A percentile compares a stretch with the other conserved stretches of the same genome.
phyloP scores from a whole-genome alignment of 2,329 filamentous ascomycete species.

The Neonectria hederae region DNA sequence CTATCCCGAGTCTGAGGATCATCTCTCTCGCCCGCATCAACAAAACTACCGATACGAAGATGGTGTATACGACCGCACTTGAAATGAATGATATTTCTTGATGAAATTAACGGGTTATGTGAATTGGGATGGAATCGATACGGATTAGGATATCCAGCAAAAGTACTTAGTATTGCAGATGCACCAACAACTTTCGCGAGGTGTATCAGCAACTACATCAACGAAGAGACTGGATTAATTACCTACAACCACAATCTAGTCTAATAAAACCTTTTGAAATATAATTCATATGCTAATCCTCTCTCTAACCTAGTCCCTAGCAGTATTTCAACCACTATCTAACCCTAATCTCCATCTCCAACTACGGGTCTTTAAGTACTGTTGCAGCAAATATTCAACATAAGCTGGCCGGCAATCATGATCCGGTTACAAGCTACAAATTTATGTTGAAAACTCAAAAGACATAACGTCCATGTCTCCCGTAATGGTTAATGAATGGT shows the following conservation, averaged over 20 bases:
- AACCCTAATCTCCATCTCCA: too few relatives aligned
- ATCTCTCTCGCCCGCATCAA: slow-evolving; percentile 23
- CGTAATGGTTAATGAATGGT: slow-evolving; percentile 35
- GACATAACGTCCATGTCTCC: slow-evolving; percentile 2
- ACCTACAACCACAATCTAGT: too few relatives aligned
- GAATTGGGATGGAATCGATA: slow-evolving; percentile 6
- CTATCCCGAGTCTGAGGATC: slow-evolving; percentile 38
- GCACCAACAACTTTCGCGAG: too few relatives aligned
- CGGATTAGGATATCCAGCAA: slow-evolving; percentile 30
- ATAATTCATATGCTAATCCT: too few relatives aligned
- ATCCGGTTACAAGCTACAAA: slow-evolving; percentile 22
- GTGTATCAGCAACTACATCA: too few relatives aligned
- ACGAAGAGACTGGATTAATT: too few relatives aligned
- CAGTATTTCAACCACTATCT: too few relatives aligned
- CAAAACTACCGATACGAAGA: slow-evolving; percentile 49
- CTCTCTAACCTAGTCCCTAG: too few relatives aligned
- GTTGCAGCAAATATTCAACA: too few relatives aligned
- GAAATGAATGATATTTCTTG: neutral
- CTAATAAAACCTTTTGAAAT: too few relatives aligned
- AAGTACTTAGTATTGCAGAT: too few relatives aligned
- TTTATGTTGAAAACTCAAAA: slow-evolving; percentile 21
- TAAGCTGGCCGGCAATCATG: slow-evolving; percentile 15
- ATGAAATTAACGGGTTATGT: neutral
- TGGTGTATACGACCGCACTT: slow-evolving; percentile 48
- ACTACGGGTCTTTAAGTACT: too few relatives aligned